These are phyloP conservation scores for Eleusine indica DNA, from an alignment of 176 grass and related monocot genomes.

Conservation along the genomic window DNA sequence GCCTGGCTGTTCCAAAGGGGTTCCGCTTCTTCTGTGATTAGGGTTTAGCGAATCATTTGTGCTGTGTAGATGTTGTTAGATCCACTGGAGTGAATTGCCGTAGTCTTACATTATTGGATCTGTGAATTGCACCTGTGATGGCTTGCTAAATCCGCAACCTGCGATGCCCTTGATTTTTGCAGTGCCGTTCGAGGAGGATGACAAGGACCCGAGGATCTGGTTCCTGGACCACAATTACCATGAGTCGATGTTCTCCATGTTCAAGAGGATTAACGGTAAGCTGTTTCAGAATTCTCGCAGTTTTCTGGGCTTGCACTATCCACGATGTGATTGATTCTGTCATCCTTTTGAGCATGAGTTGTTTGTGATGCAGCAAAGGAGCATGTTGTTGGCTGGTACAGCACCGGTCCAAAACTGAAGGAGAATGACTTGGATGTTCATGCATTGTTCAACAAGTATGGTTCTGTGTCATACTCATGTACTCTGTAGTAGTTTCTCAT, in stretches of 20 bases:
- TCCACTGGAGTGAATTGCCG: background rate
- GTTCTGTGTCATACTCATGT: constrained; percentile 18
- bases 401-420: constrained; percentile 91
- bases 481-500: background rate
- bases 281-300: constrained; percentile 11
- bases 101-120: constrained; percentile 26
- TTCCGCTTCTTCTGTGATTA: background rate
- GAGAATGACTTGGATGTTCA: constrained; percentile 95
- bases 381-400: constrained; percentile 99
- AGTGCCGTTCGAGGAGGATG: constrained; percentile 98
- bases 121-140: background rate
- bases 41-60: constrained; percentile 3
- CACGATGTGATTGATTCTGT: background rate
- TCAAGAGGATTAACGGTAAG: constrained; percentile 97
- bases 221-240: constrained; percentile 99
- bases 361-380: constrained; percentile 74
- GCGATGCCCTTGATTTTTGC: constrained; percentile 26
- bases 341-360: constrained; percentile 15
- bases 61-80: constrained; percentile 4
- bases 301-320: background rate
- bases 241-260: constrained; percentile 95
- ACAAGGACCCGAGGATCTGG: constrained; percentile 96
- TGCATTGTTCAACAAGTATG: constrained; percentile 86
- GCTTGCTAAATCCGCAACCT: background rate
- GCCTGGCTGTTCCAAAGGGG: background rate